These are phyloP conservation scores for Cicer judaicum DNA, from an alignment of 306 rosid genomes.

Conservation along the genomic window DNA sequence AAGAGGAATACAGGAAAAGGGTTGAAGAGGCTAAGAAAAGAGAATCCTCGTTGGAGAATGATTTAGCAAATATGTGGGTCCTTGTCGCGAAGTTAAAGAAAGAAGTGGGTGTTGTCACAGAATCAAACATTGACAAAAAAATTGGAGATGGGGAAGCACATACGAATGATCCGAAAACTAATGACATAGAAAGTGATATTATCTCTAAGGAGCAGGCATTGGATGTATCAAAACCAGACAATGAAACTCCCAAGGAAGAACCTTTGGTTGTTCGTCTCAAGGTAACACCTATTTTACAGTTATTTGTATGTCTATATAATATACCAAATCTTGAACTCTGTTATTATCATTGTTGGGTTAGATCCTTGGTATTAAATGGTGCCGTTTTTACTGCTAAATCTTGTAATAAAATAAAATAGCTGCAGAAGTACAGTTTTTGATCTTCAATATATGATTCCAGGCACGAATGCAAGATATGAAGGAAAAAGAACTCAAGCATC, in stretches of 20 bases:
- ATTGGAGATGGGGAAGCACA: constrained; percentile 48
- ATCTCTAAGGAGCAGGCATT: constrained; percentile 50
- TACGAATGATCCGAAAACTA: constrained; percentile 48
- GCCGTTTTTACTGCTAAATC: constrained; percentile 14
- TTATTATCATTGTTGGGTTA: constrained; percentile 28
- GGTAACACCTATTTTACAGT: constrained; percentile 50
- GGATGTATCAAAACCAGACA: constrained; percentile 54
- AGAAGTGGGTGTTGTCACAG: constrained; percentile 66
- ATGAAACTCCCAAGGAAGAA: constrained; percentile 69
- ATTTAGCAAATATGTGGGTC: constrained; percentile 99
- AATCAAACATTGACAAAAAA: constrained; percentile 55
- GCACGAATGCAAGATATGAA: constrained; percentile 98
- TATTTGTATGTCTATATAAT: constrained; percentile 21
- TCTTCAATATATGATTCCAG: constrained; percentile 52
- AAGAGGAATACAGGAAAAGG: constrained; percentile 81
- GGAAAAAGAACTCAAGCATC: constrained; percentile 84
- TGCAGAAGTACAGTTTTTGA: constrained; percentile 11
- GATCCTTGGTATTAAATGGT: background rate
- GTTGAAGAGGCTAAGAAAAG: constrained; percentile 85
- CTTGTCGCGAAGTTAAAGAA: constrained; percentile 97
- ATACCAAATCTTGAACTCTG: background rate
- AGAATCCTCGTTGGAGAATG: constrained; percentile 90
- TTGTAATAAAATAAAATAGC: constrained; percentile 5
- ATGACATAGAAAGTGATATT: constrained; percentile 46
- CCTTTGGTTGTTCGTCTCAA: constrained; percentile 87